Evolutionary conservation across 305 asterid genomes (phyloP).

Genomic region (Fraxinus velutina): DNA sequence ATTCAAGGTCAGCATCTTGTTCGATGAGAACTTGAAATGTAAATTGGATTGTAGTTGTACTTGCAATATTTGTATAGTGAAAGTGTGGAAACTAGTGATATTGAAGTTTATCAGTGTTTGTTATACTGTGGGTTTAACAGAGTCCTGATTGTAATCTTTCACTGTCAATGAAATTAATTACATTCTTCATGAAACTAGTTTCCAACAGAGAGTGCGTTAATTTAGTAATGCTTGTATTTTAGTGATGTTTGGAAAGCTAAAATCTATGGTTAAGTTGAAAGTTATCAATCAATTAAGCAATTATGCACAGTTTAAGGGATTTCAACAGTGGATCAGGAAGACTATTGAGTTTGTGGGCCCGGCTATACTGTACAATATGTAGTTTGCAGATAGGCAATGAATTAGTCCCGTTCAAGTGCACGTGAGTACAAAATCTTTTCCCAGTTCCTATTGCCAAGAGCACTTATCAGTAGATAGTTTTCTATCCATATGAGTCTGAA

Average conservation of each 20-base stretch:
- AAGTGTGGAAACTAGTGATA: slow-evolving; percentile 31
- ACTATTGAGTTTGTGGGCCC: slow-evolving; percentile 3
- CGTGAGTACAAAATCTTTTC: background rate
- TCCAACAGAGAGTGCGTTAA: background rate
- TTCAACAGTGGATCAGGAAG: background rate
- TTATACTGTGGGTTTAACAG: slow-evolving; percentile 37
- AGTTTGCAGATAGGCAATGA: background rate
- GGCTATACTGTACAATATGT: background rate
- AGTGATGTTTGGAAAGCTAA: slow-evolving; percentile 22
- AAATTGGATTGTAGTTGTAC: slow-evolving; percentile 50
- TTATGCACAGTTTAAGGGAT: background rate
- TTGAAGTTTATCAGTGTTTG: slow-evolving; percentile 31
- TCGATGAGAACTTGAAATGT: slow-evolving; percentile 63
- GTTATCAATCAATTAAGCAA: background rate
- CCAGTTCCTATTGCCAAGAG: background rate
- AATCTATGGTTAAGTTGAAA: background rate
- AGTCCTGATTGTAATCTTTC: slow-evolving; percentile 36
- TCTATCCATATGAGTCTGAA: background rate
- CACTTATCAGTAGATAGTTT: background rate
- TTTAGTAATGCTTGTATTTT: slow-evolving; percentile 20
- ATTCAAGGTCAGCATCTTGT: slow-evolving; percentile 98
- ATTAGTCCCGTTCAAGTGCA: slow-evolving; percentile 6
- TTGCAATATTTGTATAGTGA: slow-evolving; percentile 43
- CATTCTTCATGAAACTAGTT: slow-evolving; percentile 5
- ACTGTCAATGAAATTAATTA: slow-evolving; percentile 38